phyloP scores from a whole-genome alignment of 441 rosid genomes.

The Rhodomyrtus psidioides region DNA sequence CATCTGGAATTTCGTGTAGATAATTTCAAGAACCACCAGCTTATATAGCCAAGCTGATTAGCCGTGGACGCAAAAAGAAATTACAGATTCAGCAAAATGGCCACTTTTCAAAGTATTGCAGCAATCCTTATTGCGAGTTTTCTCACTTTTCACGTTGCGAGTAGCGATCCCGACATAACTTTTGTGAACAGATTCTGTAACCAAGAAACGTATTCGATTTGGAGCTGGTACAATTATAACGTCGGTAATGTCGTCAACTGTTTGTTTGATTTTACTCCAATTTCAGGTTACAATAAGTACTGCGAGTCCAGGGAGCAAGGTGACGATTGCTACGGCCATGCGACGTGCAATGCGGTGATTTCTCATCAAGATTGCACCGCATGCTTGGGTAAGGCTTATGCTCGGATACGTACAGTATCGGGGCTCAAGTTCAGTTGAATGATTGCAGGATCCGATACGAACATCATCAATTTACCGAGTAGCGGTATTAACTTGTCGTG shows the following conservation, averaged over 20 bases:
- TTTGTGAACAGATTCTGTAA: neutral
- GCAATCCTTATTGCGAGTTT: neutral
- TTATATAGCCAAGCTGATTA: neutral
- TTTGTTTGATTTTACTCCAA: neutral
- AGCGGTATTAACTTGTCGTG: no score
- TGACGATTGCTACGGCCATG: no score
- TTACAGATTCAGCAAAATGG: neutral
- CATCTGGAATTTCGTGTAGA: neutral
- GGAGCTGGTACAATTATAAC: neutral
- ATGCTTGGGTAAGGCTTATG: no score
- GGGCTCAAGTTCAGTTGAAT: no score
- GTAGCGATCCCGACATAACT: neutral
- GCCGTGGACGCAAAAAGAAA: neutral
- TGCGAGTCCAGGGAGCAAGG: no score
- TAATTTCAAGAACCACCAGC: neutral
- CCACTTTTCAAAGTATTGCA: neutral
- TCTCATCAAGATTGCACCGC: no score
- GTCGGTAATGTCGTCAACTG: neutral
- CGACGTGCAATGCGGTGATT: no score
- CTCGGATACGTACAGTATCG: no score
- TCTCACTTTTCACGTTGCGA: neutral
- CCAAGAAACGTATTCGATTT: neutral
- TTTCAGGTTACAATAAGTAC: no score
- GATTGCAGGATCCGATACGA: no score
- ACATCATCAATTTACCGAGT: no score